Evolutionary conservation across 768 basidiomycete species (phyloP).

Genomic region (Dacryopinax spathularia): DNA sequence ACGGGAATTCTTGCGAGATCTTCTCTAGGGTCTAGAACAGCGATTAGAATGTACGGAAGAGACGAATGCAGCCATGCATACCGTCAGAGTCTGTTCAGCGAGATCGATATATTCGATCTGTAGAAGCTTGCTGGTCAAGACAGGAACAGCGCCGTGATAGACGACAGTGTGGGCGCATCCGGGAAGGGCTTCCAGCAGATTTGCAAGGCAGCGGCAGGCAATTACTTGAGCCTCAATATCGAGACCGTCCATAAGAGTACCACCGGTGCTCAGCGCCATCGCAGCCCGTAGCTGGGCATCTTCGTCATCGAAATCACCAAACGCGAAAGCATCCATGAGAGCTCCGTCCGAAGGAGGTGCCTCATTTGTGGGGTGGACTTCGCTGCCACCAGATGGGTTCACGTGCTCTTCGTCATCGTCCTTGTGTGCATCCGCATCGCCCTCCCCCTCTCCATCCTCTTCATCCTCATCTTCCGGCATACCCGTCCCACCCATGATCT

Average conservation of each 20-base stretch:
- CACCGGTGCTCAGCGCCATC: constrained; percentile 53
- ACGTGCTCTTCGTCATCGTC: constrained; percentile 54
- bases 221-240: constrained; percentile 76
- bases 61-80: constrained; percentile 33
- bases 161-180: constrained; percentile 96
- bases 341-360: constrained; percentile 13
- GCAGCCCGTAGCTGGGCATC: constrained; percentile 82
- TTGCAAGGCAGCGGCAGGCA: constrained; percentile 91
- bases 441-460: constrained; percentile 16
- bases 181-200: constrained; percentile 97
- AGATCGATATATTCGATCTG: constrained; percentile 97
- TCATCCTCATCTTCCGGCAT: constrained; percentile 11
- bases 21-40: constrained; percentile 78
- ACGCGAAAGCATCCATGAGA: neutral
- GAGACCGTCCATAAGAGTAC: constrained; percentile 20
- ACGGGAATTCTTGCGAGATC: constrained; percentile 94
- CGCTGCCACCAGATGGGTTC: constrained; percentile 3
- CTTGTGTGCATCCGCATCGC: constrained; percentile 53
- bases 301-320: constrained; percentile 35
- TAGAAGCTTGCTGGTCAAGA: constrained; percentile 89
- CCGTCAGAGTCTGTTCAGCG: constrained; percentile 93
- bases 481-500: constrained; percentile 50
- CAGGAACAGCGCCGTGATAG: constrained; percentile 94
- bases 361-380: neutral
- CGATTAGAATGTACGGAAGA: constrained; percentile 15